Evolutionary conservation across 495 filamentous ascomycete species (phyloP).

Genomic region (Lepidopterella palustris): DNA sequence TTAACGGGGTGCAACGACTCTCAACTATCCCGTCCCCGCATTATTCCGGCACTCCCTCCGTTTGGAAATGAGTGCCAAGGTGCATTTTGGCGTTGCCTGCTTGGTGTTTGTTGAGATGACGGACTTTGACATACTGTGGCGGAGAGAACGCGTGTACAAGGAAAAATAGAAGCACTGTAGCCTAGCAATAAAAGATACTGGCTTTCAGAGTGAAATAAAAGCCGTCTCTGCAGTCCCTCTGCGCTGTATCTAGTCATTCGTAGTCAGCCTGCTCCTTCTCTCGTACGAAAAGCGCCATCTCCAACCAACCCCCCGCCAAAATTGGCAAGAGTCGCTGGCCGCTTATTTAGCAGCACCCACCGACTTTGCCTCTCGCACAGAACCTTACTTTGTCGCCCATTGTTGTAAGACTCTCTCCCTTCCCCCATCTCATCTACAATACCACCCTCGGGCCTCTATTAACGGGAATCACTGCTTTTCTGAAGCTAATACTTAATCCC

Average conservation of each 20-base stretch:
- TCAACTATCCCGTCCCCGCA: background rate
- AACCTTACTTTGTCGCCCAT: slow-evolving; percentile 19
- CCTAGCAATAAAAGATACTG: slow-evolving; percentile 1
- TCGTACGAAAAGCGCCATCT: slow-evolving; percentile 8
- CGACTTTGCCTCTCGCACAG: slow-evolving; percentile 27
- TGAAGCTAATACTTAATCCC: slow-evolving; percentile 19
- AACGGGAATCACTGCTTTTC: background rate
- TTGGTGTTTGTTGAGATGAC: slow-evolving; percentile 8
- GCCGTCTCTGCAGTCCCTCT: background rate
- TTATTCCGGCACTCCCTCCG: background rate
- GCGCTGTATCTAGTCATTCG: background rate
- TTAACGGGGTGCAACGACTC: background rate
- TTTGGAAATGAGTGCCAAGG: slow-evolving; percentile 11
- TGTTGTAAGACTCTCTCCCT: slow-evolving; percentile 19
- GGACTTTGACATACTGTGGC: slow-evolving; percentile 19
- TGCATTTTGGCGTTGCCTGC: slow-evolving; percentile 22
- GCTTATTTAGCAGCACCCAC: slow-evolving; percentile 34
- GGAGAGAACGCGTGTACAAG: slow-evolving; percentile 27
- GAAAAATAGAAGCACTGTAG: slow-evolving; percentile 22
- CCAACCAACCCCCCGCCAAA: slow-evolving; percentile 25
- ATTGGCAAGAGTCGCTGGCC: slow-evolving; percentile 23
- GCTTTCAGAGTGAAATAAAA: background rate
- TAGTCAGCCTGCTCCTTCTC: background rate
- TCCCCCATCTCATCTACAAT: background rate
- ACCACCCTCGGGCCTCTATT: background rate